Percentiles rank a stretch among this genome's conserved stretches.
Conservation (phyloP, 805 yeast genomes). For the Saturnispora besseyi region DNA sequence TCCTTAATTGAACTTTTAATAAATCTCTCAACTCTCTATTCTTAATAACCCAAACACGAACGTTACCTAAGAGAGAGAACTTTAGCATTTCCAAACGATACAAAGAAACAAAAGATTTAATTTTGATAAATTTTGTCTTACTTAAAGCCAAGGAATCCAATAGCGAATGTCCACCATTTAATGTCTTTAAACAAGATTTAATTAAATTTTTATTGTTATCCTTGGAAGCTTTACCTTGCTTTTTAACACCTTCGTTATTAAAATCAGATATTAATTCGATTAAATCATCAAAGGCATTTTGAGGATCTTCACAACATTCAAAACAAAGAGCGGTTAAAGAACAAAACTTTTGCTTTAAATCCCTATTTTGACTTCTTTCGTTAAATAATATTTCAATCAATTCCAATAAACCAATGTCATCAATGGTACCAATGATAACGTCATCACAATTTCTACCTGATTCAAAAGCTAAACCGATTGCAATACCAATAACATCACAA, state of each 20-base stretch:
- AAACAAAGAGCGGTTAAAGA: conserved; percentile 47
- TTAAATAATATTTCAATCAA: conserved; percentile 24
- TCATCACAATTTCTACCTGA: conserved; percentile 27
- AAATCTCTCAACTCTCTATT: conserved; percentile 19
- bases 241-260: conserved; percentile 42
- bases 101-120: conserved; percentile 43
- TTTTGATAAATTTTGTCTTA: conserved; percentile 37
- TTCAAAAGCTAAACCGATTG: conserved; percentile 36
- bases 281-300: conserved; percentile 33
- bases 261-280: conserved; percentile 39
- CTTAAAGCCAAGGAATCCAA: conserved; percentile 30
- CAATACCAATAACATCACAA: conserved; percentile 37
- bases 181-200: not conserved
- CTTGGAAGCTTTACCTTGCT: conserved; percentile 43
- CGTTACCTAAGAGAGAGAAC: conserved; percentile 44
- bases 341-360: conserved; percentile 36
- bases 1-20: conserved; percentile 13
- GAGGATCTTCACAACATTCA: conserved; percentile 37
- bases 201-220: not conserved
- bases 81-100: conserved; percentile 39
- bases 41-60: conserved; percentile 38
- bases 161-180: conserved; percentile 21
- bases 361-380: conserved; percentile 1
- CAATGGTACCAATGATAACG: conserved; percentile 8
- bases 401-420: conserved; percentile 10